Evolutionary conservation across 2,329 filamentous ascomycete genomes (phyloP), one percentile per base, ranked within the genome.

Genomic region (Incumbomyces delicatus): DNA sequence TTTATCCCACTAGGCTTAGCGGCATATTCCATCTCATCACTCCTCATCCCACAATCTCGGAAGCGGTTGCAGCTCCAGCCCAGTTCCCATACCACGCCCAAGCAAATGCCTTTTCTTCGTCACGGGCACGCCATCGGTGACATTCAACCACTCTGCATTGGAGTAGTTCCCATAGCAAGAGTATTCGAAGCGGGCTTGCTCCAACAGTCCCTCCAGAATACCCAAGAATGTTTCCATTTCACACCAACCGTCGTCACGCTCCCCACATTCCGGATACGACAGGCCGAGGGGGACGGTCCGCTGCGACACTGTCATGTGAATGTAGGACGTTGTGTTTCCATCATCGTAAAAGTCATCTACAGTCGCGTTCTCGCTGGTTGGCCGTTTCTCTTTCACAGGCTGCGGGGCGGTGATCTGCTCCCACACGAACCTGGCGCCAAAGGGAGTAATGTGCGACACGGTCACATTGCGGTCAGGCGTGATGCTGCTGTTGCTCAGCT

Each of bases 261-360:
- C 60, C 1, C 76, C 81, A 56, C 85, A 88, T 49, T 79, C 75
- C 1, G 74, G 63, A 50, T 85, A 80, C 57, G 80, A 86, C 49
- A 63, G 63, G 6, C 83, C 80, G 1, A 88, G 67, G 1, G 84
- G 84, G 1, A 88, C 58, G 0, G 83, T 88, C 27, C 85, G 71
- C 64, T 87, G 83, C 61, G 87, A 87, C 37, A 87, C 71, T 2
- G 87, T 64, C 57, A 88, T 85, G 61, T 87, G 83, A 5, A 88
- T 71, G 61, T 88, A 88, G 44, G 69, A 77, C 0, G 81, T 87
- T 57, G 77, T 70, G 1, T 60, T 62, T 2, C 74, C 76, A 0
- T 69, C 63, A 2, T 66, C 60, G 51, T 81, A 83, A 6, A 71
- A 68, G 32, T 58, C 49, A 14, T 47, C 52, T n/a, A 50, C 39